A percentile compares a stretch with the other conserved stretches of the same genome.
phyloP scores from a whole-genome alignment of 2,329 filamentous ascomycete genomes.

The Trichoderma hamatum region DNA sequence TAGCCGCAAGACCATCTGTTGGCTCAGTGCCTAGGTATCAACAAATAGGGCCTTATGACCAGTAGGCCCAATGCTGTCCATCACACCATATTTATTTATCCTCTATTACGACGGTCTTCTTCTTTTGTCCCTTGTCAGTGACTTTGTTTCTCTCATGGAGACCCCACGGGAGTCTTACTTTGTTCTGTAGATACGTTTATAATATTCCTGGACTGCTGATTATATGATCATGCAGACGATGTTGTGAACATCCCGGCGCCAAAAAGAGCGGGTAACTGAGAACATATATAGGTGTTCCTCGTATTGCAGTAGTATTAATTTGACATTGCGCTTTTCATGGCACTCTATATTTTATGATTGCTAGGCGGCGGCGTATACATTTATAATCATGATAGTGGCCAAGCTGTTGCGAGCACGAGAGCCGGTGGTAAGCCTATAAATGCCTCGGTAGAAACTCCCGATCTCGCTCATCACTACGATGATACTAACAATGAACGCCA shows the following conservation, averaged over 20 bases:
- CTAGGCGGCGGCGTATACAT: not conserved
- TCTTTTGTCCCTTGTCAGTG: not conserved
- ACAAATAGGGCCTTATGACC: constrained; percentile 41
- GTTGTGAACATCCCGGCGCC: not conserved
- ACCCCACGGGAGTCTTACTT: not conserved
- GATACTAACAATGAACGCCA: not conserved
- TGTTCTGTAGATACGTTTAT: not conserved
- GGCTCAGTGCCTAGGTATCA: constrained; percentile 45
- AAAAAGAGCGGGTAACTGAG: not conserved
- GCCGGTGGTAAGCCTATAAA: too few species aligned
- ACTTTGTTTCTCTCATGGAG: not conserved
- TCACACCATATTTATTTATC: not conserved
- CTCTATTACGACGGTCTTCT: not conserved
- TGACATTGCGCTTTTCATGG: not conserved
- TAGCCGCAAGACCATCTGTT: constrained; percentile 39
- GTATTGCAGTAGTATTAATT: not conserved
- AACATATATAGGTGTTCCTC: not conserved
- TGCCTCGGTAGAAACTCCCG: not conserved
- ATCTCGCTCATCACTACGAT: not conserved
- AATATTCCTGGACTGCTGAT: not conserved
- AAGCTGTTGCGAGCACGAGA: not conserved
- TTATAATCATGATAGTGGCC: not conserved
- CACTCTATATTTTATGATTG: not conserved
- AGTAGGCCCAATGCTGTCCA: constrained; percentile 24
- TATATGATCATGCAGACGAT: not conserved